Evolutionary conservation across 2,329 filamentous ascomycete species (phyloP).

Genomic region (Orbilia quercus): DNA sequence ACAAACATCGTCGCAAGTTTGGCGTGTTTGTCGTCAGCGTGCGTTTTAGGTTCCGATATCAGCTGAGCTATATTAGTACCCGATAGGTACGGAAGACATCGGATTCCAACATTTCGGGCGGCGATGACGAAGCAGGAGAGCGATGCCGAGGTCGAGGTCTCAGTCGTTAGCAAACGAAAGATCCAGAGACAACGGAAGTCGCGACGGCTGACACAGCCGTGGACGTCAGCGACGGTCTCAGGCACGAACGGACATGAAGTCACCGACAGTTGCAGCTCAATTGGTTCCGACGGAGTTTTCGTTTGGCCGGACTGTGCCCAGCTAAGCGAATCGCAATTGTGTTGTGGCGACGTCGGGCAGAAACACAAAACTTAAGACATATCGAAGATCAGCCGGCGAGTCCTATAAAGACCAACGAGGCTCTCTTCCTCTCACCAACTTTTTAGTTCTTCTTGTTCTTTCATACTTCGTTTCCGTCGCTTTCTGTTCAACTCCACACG

Average conservation of each 20-base stretch:
- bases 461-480: background rate
- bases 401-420: constrained; percentile 14
- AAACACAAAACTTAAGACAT: constrained; percentile 18
- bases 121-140: constrained; percentile 5
- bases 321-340: constrained; percentile 19
- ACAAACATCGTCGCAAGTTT: background rate
- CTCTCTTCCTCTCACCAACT: background rate
- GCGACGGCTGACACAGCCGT: background rate
- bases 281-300: constrained; percentile 29
- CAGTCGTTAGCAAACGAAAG: too few relatives aligned
- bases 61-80: constrained; percentile 9
- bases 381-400: background rate
- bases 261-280: background rate
- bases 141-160: background rate
- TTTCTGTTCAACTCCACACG: background rate
- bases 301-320: constrained; percentile 10
- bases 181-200: too few relatives aligned
- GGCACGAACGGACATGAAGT: background rate
- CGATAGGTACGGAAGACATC: constrained; percentile 16
- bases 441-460: background rate
- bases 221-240: background rate
- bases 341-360: constrained; percentile 24
- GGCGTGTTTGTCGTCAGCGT: constrained; percentile 11
- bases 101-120: background rate
- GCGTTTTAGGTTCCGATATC: constrained; percentile 4